These are phyloP conservation scores for Luvunga scandens DNA, from an alignment of 345 rosid species.

Conservation along the genomic window DNA sequence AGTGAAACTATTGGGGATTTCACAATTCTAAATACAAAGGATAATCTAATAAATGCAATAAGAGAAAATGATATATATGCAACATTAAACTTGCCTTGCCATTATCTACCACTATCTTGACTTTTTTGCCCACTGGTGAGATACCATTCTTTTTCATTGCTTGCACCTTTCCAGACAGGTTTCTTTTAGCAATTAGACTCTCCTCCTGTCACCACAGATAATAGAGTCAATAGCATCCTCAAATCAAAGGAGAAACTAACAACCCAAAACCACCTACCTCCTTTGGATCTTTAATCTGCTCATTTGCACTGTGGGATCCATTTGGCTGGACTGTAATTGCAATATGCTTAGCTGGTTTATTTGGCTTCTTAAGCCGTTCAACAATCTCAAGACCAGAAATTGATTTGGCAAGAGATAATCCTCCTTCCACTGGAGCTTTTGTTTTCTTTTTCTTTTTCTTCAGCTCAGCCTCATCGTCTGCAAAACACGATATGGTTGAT, in stretches of 20 bases:
- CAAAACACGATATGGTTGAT: conserved; percentile 20
- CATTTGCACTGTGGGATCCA: conserved; percentile 40
- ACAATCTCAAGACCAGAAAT: conserved; percentile 38
- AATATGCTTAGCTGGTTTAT: conserved; percentile 36
- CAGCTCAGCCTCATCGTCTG: conserved; percentile 68
- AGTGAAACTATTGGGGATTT: neutral
- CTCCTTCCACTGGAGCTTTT: conserved; percentile 42
- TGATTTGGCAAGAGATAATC: conserved; percentile 39
- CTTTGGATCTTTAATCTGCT: conserved; percentile 44
- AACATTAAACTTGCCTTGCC: conserved; percentile 48
- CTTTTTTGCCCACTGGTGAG: conserved; percentile 39
- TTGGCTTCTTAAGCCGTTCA: conserved; percentile 58
- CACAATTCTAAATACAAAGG: neutral
- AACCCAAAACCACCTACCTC: conserved; percentile 44
- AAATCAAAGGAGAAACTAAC: neutral
- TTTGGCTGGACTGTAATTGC: conserved; percentile 35
- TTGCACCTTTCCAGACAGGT: conserved; percentile 51
- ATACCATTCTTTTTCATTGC: conserved; percentile 42
- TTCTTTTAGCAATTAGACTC: conserved; percentile 40
- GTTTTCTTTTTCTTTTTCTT: conserved; percentile 73
- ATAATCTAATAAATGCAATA: conserved; percentile 11
- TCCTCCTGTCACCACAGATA: conserved; percentile 56
- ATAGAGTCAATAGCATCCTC: neutral
- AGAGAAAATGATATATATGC: neutral
- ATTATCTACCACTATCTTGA: conserved; percentile 80